phyloP scores from a whole-genome alignment of 2,329 filamentous ascomycete genomes.

The Emydomyces testavorans region DNA sequence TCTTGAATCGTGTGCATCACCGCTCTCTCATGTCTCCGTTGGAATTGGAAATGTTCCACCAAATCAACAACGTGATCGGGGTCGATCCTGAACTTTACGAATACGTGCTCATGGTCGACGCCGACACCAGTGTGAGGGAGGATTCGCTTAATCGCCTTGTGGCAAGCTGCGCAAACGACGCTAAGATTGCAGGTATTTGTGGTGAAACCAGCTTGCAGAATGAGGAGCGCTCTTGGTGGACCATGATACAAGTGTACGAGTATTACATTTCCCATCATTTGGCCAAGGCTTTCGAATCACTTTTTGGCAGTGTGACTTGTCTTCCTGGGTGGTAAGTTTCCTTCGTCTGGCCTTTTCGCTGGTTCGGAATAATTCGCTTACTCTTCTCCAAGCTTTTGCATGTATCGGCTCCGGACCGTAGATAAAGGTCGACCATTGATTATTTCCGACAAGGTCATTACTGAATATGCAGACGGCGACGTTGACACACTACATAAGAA shows the following conservation, averaged over 20 bases:
- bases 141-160: slow-evolving; percentile 89
- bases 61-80: slow-evolving; percentile 98
- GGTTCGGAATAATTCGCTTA: slow-evolving; percentile 28
- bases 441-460: slow-evolving; percentile 76
- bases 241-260: slow-evolving; percentile 99
- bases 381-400: slow-evolving; percentile 64
- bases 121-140: slow-evolving; percentile 85
- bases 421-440: slow-evolving; percentile 92
- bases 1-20: slow-evolving; percentile 95
- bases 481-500: slow-evolving; percentile 93
- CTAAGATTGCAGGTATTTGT: slow-evolving; percentile 94
- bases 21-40: slow-evolving; percentile 88
- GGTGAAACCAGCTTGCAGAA: slow-evolving; percentile 95
- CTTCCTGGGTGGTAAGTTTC: slow-evolving; percentile 86
- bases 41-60: slow-evolving; percentile 96
- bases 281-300: slow-evolving; percentile 90
- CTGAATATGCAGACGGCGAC: slow-evolving; percentile 76
- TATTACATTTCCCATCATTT: slow-evolving; percentile 98
- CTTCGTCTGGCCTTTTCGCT: background rate
- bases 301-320: slow-evolving; percentile 97
- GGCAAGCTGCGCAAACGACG: slow-evolving; percentile 81
- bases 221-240: slow-evolving; percentile 92
- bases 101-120: slow-evolving; percentile 94
- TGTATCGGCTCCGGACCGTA: slow-evolving; percentile 90
- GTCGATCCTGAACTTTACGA: slow-evolving; percentile 96